Evolutionary conservation across 495 filamentous ascomycete species (phyloP), one percentile per base, ranked within the genome.

Genomic region (Hypoxylon intermedium): DNA sequence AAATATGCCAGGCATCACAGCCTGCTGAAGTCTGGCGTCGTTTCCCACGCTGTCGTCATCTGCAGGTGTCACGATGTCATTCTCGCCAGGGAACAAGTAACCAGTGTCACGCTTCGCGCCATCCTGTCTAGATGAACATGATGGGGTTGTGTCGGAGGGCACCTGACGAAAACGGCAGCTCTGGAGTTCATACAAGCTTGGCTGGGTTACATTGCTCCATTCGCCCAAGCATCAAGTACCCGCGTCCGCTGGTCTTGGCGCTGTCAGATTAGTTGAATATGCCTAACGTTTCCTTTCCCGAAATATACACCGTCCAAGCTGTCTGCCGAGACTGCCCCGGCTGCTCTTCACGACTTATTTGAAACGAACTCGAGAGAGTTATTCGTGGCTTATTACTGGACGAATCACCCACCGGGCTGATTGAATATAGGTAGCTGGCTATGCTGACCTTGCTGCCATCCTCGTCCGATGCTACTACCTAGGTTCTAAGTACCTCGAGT

Each of bases 81-180:
- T n/a, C n/a, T n/a, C n/a, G 19, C 18, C 48, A 1, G 34, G 19
- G 41, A 7, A 26, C 24, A 58, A 38, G 60, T 58, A 53, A 44
- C 37, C 18, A 42, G 52, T 20, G 23, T 50, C 53, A 49, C 18
- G 13, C 43, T 56, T 59, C 48, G 55, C 61, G 61, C 50, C 61
- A 65, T 65, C 51, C 43, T 52, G 38, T 60, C 38, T 31, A 55
- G 28, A 59, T 60, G 51, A 43, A 45, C 61, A 51, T 65, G 38
- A 65, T 60, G 42, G n/a, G n/a, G n/a, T n/a, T 43, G 38, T 45
- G 15, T 38, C 31, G 54, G 44, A 44, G 44, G 41, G 41, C 5
- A 26, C 38, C 11, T 34, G 38, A 65, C 61, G 45, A 65, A 65
- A 59, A 56, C 50, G 61, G 61, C 56, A 65, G 61, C 61, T 65